phyloP scores from a whole-genome alignment of 305 asterid genomes.

The Withania somnifera region DNA sequence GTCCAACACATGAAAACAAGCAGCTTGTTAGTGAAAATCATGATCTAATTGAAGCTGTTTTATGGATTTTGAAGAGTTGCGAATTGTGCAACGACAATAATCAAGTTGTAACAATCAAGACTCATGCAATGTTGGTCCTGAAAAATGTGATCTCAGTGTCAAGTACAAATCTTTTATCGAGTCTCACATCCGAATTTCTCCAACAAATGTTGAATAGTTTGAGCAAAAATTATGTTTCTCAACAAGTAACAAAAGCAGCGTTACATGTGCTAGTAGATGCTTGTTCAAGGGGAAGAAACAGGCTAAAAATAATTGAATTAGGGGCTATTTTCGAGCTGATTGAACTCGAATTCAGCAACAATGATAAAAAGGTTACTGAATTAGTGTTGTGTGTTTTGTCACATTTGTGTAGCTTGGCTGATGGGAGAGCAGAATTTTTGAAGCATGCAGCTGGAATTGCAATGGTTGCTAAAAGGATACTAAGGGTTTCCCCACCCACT shows the following conservation, averaged over 20 bases:
- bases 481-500: constrained; percentile 50
- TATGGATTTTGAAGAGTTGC: constrained; percentile 25
- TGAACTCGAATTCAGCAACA: constrained; percentile 17
- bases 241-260: constrained; percentile 23
- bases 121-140: constrained; percentile 28
- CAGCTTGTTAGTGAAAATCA: constrained; percentile 27
- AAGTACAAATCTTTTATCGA: constrained; percentile 22
- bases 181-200: constrained; percentile 29
- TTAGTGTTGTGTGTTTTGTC: constrained; percentile 24
- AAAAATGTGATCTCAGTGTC: constrained; percentile 21
- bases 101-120: constrained; percentile 6
- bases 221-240: constrained; percentile 6
- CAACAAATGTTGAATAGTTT: constrained; percentile 17
- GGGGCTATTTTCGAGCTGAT: constrained; percentile 22
- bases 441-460: constrained; percentile 60
- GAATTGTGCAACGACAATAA: background rate
- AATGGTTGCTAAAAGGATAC: constrained; percentile 45
- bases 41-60: constrained; percentile 29
- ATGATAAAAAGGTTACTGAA: constrained; percentile 26
- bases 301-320: constrained; percentile 20
- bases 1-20: constrained; percentile 22
- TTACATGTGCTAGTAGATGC: constrained; percentile 33
- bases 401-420: constrained; percentile 53
- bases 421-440: constrained; percentile 69
- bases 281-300: constrained; percentile 35